Base-by-base conservation (phyloP, 768 basidiomycete species). In the Naematelia aurantialba region DNA sequence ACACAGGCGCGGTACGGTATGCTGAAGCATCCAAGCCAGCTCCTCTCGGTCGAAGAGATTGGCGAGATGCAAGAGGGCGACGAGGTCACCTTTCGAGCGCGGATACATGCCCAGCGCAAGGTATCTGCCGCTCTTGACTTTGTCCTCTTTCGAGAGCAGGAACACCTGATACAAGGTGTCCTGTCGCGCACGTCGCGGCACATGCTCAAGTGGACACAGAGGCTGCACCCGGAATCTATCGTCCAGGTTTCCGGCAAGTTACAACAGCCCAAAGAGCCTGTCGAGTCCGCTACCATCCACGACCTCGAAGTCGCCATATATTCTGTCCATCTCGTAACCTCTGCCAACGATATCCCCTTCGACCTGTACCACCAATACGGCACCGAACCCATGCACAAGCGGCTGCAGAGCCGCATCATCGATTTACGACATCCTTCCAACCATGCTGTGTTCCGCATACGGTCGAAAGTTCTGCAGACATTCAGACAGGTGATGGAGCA, bases 381-480 rank as follows among this genome's bases (percentile, higher is more conserved):
- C 51, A 75, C 78, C 5, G 66, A 80, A 85, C 80, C 58, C 4
- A 27, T 56, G 10, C 87, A 89, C 68, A 93, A 89, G 1, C 87
- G 93, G 52, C 82, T 97, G 34, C 88, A 91, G 76, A 88, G 89
- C 78, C 85, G 93, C 30, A 83, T 94, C 34, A 80, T 97, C 47
- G 93, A 97, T 76, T 85, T 97, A 31, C 83, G 93, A 62, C 92
- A 91, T 2, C 85, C 84, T 77, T 89, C 91, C 34, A 97, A 91
- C 77, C 91, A 96, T 78, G 89, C 91, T 0, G 85, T 98, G 50
- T 97, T 98, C 81, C 88, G 80, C 69, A 78, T 98, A 52, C 89
- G 92, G 70, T 83, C 88, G 27, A 90, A 81, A 8, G 87, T 97
- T 55, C 84, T 88, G 56, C 82, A 85, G 52, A 78, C 90, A 39